Conservation (phyloP, 768 basidiomycete genomes). For the Pleurotus tuoliensis region DNA sequence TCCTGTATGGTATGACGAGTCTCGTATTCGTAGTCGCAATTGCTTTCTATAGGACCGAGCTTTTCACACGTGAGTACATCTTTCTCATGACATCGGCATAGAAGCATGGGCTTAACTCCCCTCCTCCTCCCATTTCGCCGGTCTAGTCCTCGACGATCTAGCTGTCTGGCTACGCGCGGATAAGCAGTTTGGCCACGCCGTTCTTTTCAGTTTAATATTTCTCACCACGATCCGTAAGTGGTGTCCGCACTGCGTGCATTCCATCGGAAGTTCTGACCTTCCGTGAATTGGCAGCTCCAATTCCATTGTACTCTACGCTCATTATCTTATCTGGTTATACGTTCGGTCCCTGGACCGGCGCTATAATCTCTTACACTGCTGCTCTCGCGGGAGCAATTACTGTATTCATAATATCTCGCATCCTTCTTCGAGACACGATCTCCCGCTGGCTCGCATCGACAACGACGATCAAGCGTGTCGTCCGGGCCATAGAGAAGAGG, state of each 20-base stretch:
- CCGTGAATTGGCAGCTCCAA: conserved; percentile 52
- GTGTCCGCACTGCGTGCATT: conserved; percentile 10
- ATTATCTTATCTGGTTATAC: conserved; percentile 92
- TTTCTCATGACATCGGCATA: background rate
- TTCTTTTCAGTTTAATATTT: conserved; percentile 81
- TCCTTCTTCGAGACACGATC: conserved; percentile 68
- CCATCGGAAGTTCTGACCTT: background rate
- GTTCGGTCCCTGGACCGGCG: conserved; percentile 80
- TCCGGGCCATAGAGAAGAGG: conserved; percentile 82
- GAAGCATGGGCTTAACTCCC: background rate
- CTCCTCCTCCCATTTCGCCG: conserved; percentile 10
- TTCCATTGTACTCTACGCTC: conserved; percentile 91
- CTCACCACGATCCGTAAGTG: conserved; percentile 81
- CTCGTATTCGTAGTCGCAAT: conserved; percentile 78
- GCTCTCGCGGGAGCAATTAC: conserved; percentile 64
- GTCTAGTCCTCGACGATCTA: conserved; percentile 73
- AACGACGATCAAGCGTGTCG: conserved; percentile 70
- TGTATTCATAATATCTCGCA: conserved; percentile 79
- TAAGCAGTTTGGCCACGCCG: conserved; percentile 67
- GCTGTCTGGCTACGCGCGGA: conserved; percentile 75
- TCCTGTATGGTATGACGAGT: conserved; percentile 73
- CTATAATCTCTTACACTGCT: conserved; percentile 81
- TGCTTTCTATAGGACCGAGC: conserved; percentile 75
- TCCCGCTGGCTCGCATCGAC: conserved; percentile 69
- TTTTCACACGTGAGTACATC: conserved; percentile 68